Evolutionary conservation across 495 filamentous ascomycete genomes (phyloP).

Genomic region (Penicillium malachiteum): DNA sequence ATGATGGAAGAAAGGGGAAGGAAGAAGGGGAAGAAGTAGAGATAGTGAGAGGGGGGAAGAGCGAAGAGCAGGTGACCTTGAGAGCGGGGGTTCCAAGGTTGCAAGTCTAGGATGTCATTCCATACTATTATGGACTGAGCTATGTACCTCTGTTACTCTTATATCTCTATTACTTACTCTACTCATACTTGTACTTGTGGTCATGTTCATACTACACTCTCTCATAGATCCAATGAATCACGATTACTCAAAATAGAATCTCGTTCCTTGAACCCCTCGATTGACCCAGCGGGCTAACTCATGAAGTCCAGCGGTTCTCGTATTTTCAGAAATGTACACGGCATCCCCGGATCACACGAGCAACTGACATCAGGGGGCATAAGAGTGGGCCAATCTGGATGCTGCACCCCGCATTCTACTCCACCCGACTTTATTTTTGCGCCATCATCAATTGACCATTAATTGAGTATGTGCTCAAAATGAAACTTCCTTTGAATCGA

Average conservation of each 20-base stretch:
- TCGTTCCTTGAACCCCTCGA: no score
- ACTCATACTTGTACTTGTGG: no score
- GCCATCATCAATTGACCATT: neutral
- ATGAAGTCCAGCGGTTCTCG: no score
- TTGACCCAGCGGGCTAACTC: no score
- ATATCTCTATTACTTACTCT: neutral
- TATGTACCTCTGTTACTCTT: neutral
- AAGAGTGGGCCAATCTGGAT: slow-evolving; percentile 26
- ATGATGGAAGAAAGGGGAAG: slow-evolving; percentile 17
- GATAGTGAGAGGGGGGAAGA: slow-evolving; percentile 25
- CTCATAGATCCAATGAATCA: no score
- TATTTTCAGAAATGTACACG: slow-evolving; percentile 8
- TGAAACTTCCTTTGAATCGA: no score
- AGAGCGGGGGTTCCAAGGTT: slow-evolving; percentile 14
- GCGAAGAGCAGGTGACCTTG: slow-evolving; percentile 36
- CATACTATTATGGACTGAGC: neutral
- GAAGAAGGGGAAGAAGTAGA: slow-evolving; percentile 22
- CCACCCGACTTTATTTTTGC: slow-evolving; percentile 11
- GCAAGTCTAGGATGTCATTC: slow-evolving; percentile 31
- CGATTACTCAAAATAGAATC: no score
- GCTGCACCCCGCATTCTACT: slow-evolving; percentile 48
- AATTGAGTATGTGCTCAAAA: no score
- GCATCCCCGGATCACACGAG: slow-evolving; percentile 34
- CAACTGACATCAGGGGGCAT: slow-evolving; percentile 34
- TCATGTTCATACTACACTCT: no score